These are phyloP conservation scores for Hypericum perforatum DNA, from an alignment of 345 rosid genomes.

Conservation along the genomic window DNA sequence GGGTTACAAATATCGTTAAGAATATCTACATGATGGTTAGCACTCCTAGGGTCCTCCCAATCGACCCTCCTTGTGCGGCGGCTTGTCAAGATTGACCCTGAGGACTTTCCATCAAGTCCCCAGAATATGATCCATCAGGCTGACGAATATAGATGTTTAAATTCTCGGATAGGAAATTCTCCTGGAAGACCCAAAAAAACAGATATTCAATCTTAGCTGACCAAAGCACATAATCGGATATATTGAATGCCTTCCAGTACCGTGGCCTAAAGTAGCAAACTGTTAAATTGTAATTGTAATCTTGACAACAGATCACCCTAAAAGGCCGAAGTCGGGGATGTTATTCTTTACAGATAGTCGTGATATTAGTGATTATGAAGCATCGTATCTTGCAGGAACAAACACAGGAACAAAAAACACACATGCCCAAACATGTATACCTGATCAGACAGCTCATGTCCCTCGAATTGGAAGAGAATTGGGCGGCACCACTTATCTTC, in stretches of 20 bases:
- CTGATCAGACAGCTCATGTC: slow-evolving; percentile 48
- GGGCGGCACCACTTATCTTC: slow-evolving; percentile 82
- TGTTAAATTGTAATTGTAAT: too few species aligned
- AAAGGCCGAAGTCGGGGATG: too few species aligned
- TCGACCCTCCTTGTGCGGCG: slow-evolving; percentile 26
- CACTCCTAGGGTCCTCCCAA: slow-evolving; percentile 23
- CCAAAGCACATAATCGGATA: too few species aligned
- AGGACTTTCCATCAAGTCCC: slow-evolving; percentile 47
- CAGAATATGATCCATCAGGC: slow-evolving; percentile 68
- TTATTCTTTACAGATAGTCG: too few species aligned
- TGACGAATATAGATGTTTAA: slow-evolving; percentile 58
- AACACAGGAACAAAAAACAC: too few species aligned
- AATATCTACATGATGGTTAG: slow-evolving; percentile 35
- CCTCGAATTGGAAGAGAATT: slow-evolving; percentile 59
- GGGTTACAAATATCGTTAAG: slow-evolving; percentile 29
- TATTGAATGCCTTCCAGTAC: too few species aligned
- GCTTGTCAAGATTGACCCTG: slow-evolving; percentile 32
- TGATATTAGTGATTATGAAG: too few species aligned
- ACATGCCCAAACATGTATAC: slow-evolving; percentile 23
- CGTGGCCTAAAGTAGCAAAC: too few species aligned
- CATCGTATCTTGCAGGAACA: too few species aligned
- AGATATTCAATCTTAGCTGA: too few species aligned
- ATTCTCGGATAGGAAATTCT: slow-evolving; percentile 48
- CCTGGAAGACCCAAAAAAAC: slow-evolving; percentile 37
- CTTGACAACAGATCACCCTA: too few species aligned